Conservation (phyloP, 352 stramenopile species). For the Blastocystis sp. region DNA sequence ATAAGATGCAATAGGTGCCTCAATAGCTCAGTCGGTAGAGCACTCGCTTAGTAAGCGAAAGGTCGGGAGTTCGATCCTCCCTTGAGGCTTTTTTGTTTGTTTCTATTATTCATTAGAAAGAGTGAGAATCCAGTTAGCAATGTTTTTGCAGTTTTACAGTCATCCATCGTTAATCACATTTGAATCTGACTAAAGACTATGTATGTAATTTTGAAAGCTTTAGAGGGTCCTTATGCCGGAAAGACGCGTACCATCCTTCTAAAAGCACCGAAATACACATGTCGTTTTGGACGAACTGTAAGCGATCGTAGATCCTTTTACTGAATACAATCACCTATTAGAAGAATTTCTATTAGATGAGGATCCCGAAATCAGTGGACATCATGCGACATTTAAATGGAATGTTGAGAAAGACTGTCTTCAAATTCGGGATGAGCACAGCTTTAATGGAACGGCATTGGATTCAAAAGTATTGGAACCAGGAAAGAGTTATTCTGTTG, state of each 20-base stretch:
- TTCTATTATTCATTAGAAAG: neutral
- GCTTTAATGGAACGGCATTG: constrained; percentile 47
- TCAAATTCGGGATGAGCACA: constrained; percentile 17
- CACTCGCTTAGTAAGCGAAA: constrained; percentile 60
- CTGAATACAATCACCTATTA: neutral
- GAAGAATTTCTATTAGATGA: constrained; percentile 15
- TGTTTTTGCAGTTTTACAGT: neutral
- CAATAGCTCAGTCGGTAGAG: constrained; percentile 59
- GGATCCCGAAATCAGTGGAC: constrained; percentile 49
- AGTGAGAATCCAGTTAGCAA: neutral
- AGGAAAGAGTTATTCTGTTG: constrained; percentile 18
- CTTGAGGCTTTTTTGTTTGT: constrained; percentile 51
- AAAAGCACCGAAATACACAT: constrained; percentile 22
- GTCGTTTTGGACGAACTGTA: constrained; percentile 34
- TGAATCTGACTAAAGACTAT: neutral
- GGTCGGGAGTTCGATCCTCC: constrained; percentile 55
- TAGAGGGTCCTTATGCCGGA: constrained; percentile 22
- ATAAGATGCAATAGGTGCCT: neutral
- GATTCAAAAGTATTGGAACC: constrained; percentile 25
- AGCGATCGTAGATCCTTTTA: neutral
- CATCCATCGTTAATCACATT: neutral
- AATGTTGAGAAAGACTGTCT: constrained; percentile 31
- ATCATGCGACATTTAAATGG: constrained; percentile 36
- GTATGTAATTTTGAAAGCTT: constrained; percentile 47
- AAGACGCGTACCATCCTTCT: neutral